Evolutionary conservation across 1,284 basidiomycete genomes (phyloP).

Genomic region (Boletellus deceptivus): DNA sequence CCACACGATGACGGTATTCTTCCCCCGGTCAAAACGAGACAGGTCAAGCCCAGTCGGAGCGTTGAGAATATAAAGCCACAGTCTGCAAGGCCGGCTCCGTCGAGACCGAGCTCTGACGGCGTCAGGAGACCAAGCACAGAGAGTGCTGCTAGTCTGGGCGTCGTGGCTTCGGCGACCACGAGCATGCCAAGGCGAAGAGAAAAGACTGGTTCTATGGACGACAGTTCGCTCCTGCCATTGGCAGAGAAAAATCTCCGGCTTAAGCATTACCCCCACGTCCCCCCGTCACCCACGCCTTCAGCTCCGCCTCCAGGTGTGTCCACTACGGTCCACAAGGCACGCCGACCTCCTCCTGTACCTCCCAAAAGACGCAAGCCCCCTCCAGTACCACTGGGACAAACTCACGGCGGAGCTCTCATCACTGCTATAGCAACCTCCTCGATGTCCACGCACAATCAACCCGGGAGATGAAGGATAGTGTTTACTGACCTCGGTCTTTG

Average conservation of each 20-base stretch:
- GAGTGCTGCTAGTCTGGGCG: slow-evolving; percentile 50
- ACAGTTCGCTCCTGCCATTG: slow-evolving; percentile 17
- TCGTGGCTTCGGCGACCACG: slow-evolving; percentile 39
- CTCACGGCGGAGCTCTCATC: slow-evolving; percentile 48
- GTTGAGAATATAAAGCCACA: slow-evolving; percentile 47
- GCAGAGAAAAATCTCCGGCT: slow-evolving; percentile 14
- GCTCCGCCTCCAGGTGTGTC: slow-evolving; percentile 11
- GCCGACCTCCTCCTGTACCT: slow-evolving; percentile 48
- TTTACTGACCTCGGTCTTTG: slow-evolving; percentile 1
- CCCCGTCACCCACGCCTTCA: slow-evolving; percentile 19
- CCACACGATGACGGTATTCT: slow-evolving; percentile 13
- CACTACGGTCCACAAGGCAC: slow-evolving; percentile 13
- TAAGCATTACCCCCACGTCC: slow-evolving; percentile 15
- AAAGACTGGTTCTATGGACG: slow-evolving; percentile 36
- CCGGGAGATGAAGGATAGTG: slow-evolving; percentile 17
- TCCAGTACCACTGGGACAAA: slow-evolving; percentile 51
- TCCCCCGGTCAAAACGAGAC: slow-evolving; percentile 37
- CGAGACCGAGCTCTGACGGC: slow-evolving; percentile 40
- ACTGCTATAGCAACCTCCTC: slow-evolving; percentile 45
- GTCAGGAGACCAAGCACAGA: slow-evolving; percentile 47
- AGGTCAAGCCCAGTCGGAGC: slow-evolving; percentile 60
- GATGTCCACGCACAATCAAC: slow-evolving; percentile 5
- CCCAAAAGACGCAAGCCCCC: slow-evolving; percentile 65
- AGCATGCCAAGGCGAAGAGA: slow-evolving; percentile 26
- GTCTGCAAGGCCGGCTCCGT: slow-evolving; percentile 20